These are phyloP conservation scores for Pseudogymnoascus pannorum DNA, from an alignment of 2,329 filamentous ascomycete genomes.

Conservation along the genomic window DNA sequence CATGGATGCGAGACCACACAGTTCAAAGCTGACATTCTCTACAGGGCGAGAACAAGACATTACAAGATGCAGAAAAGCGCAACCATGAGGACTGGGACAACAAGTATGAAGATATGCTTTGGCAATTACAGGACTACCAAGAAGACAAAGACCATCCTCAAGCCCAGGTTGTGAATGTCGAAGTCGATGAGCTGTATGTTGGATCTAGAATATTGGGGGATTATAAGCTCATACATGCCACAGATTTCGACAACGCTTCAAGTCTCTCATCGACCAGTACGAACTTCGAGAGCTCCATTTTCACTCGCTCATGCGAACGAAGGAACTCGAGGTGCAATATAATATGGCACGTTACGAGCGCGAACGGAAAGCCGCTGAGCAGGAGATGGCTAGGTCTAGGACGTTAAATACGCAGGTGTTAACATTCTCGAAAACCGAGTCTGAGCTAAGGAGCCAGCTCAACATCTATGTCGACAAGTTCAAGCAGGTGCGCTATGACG, in stretches of 20 bases:
- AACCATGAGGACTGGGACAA: slow-evolving; percentile 79
- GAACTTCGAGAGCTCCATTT: slow-evolving; percentile 93
- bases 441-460: slow-evolving; percentile 85
- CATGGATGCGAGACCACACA: slow-evolving; percentile 8
- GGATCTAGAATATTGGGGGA: slow-evolving; percentile 2
- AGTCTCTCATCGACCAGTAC: slow-evolving; percentile 93
- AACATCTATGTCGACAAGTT: slow-evolving; percentile 99
- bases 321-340: slow-evolving; percentile 91
- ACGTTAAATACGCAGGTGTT: slow-evolving; percentile 87
- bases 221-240: slow-evolving; percentile 36
- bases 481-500: slow-evolving; percentile 70
- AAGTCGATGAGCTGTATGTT: slow-evolving; percentile 79
- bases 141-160: slow-evolving; percentile 78
- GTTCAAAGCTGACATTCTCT: slow-evolving; percentile 10
- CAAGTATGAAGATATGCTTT: slow-evolving; percentile 70
- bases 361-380: slow-evolving; percentile 81
- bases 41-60: slow-evolving; percentile 85
- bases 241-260: slow-evolving; percentile 80
- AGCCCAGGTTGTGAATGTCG: slow-evolving; percentile 73
- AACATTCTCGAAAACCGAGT: slow-evolving; percentile 92
- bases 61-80: slow-evolving; percentile 77
- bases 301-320: slow-evolving; percentile 82
- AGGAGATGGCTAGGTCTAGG: slow-evolving; percentile 70
- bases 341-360: slow-evolving; percentile 83
- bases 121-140: slow-evolving; percentile 82